phyloP scores from a whole-genome alignment of 2,329 filamentous ascomycete genomes.

The Ophioceras dolichostomum region DNA sequence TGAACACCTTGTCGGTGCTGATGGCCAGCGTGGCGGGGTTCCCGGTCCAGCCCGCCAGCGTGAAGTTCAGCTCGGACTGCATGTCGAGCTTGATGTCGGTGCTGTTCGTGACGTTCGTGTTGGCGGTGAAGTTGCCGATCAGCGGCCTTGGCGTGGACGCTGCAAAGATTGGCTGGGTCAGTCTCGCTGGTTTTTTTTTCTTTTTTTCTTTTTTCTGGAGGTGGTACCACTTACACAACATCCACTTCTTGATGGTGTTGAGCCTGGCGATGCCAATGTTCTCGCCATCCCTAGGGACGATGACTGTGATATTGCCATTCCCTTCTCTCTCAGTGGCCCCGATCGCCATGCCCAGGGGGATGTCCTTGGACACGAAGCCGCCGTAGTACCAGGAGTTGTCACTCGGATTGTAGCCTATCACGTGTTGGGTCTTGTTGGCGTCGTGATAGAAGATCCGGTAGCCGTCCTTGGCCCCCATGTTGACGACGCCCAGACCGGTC shows the following conservation, averaged over 20 bases:
- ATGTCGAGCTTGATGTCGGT: constrained; percentile 6
- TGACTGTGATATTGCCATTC: constrained; percentile 20
- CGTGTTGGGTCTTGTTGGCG: constrained; percentile 15
- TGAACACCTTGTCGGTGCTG: constrained; percentile 14
- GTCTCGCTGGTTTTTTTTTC: constrained; percentile 1
- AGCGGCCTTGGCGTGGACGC: constrained; percentile 21
- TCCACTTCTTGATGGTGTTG: constrained; percentile 17
- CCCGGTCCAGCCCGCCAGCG: constrained; percentile 18
- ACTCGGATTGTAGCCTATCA: constrained; percentile 18
- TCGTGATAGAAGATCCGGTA: constrained; percentile 27
- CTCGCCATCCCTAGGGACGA: constrained; percentile 16
- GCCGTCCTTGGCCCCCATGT: constrained; percentile 18
- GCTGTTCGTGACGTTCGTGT: constrained; percentile 11
- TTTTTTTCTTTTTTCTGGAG: too few relatives aligned
- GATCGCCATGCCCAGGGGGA: constrained; percentile 15
- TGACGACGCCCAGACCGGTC: constrained; percentile 17
- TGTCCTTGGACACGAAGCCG: constrained; percentile 19
- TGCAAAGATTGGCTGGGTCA: constrained; percentile 8
- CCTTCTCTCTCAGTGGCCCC: constrained; percentile 13
- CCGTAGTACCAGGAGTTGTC: constrained; percentile 15
- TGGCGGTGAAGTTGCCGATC: constrained; percentile 11
- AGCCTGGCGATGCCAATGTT: constrained; percentile 19
- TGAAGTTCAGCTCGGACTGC: constrained; percentile 13
- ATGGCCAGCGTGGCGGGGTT: constrained; percentile 14
- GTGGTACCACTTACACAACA: constrained; percentile 17